These are phyloP conservation scores for Phalaenopsis hybrid DNA, from an alignment of 116 monocot species.

Conservation along the genomic window DNA sequence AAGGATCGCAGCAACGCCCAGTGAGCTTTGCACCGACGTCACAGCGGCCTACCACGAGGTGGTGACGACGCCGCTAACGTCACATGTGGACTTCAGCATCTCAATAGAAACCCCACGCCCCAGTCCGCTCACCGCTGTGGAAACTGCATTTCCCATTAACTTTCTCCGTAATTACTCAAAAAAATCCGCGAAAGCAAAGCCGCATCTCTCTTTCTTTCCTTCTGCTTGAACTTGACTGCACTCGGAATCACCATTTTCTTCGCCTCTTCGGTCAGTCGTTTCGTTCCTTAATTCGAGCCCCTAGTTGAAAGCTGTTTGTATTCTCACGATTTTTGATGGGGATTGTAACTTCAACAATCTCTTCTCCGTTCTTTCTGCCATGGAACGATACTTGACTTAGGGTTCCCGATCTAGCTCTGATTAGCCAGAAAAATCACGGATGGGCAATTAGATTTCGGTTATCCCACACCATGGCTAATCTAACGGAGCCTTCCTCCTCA, in stretches of 20 bases:
- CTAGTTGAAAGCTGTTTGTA: not conserved
- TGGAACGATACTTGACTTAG: not conserved
- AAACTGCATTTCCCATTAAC: not conserved
- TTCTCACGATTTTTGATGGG: not conserved
- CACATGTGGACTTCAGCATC: not conserved
- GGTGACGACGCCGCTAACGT: not conserved
- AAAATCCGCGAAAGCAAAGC: not conserved
- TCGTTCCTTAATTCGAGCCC: too few relatives aligned
- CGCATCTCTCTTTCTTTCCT: not conserved
- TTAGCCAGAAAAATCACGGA: not conserved
- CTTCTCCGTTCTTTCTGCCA: not conserved
- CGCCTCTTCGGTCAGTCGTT: not conserved
- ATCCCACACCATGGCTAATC: conserved; percentile 17
- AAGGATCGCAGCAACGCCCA: not conserved
- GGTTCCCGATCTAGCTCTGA: not conserved
- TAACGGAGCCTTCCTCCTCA: conserved; percentile 34
- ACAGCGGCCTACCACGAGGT: not conserved
- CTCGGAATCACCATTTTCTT: not conserved
- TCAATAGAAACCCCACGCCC: too few relatives aligned
- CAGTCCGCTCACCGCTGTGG: too few relatives aligned
- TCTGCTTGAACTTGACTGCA: not conserved
- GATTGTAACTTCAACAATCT: not conserved
- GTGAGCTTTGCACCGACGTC: not conserved
- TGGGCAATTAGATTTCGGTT: not conserved
- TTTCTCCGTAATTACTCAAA: not conserved